Base-by-base conservation (phyloP, 306 rosid species). In the Vigna reflexopilosa region DNA sequence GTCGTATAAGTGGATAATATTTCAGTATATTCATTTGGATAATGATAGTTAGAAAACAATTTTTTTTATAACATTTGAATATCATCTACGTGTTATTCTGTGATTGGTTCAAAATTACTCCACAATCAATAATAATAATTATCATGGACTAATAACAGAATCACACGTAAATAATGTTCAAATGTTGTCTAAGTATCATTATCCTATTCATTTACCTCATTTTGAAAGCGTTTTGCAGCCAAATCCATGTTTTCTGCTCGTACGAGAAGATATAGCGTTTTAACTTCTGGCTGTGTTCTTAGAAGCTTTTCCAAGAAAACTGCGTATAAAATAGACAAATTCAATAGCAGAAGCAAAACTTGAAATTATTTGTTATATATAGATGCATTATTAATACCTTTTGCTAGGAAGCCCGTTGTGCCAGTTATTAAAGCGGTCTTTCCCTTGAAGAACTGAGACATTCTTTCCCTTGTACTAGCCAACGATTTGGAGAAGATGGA, bases 221-320 rank as follows among this genome's bases (percentile, higher is more conserved):
- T 74, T 7, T 85, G 84, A 51, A 92, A 67, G 50, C 90, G 90
- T 16, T 80, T 65, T 0, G 79, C 7, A 44, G 93, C 91, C 26
- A 83, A 44, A 48, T 84, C 81, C 8, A 45, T 34, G 79, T 87
- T 89, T 0, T 55, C 3, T 22, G 90, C 90, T 75, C 93, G 78
- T 47, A 92, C 11, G 11, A 90, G 89, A 55, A 92, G 89, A 83
- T 90, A 90, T 51, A 92, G 71, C 69, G 77, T 88, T 80, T 84
- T 81, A 81, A 88, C 85, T 2, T 90, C 76, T 14, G 93, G 90
- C 57, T 90, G 90, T 42, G 77, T 81, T 58, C 91, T 80, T 15
- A 92, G 75, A 63, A 92, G 49, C 86, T 90, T 92, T 85, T 92
- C 97, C 67, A 80, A 70, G 55, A 92, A 83, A 80, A 89, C 97